Evolutionary conservation across 1,139 yeast species (phyloP).

Genomic region (Saccharomycopsis phalli): DNA sequence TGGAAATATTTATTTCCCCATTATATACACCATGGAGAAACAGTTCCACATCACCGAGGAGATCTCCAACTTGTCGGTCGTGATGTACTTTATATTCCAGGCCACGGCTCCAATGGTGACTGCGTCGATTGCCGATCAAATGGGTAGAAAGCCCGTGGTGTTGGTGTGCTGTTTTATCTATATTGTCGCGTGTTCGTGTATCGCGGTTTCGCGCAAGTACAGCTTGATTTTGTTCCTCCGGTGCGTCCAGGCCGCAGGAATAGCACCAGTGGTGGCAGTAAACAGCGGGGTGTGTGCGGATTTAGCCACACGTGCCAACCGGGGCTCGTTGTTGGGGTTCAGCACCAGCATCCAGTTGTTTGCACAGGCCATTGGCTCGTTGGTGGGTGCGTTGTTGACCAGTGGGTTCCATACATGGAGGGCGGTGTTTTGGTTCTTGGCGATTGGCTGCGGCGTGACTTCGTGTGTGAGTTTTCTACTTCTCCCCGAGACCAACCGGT

Average conservation of each 20-base stretch:
- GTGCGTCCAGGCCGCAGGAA: slow-evolving; percentile 61
- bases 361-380: slow-evolving; percentile 72
- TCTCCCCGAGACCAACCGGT: slow-evolving; percentile 66
- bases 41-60: slow-evolving; percentile 47
- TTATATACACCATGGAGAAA: slow-evolving; percentile 43
- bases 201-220: slow-evolving; percentile 48
- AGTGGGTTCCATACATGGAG: slow-evolving; percentile 60
- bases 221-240: slow-evolving; percentile 48
- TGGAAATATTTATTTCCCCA: slow-evolving; percentile 68
- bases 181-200: slow-evolving; percentile 48
- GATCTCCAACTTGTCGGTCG: slow-evolving; percentile 56
- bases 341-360: slow-evolving; percentile 54
- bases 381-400: slow-evolving; percentile 56
- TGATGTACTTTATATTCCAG: slow-evolving; percentile 62
- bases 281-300: slow-evolving; percentile 64
- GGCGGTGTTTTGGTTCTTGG: slow-evolving; percentile 66
- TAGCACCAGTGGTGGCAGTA: slow-evolving; percentile 62
- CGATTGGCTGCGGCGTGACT: slow-evolving; percentile 46
- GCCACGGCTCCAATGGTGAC: slow-evolving; percentile 60
- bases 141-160: slow-evolving; percentile 63
- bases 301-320: slow-evolving; percentile 45
- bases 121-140: slow-evolving; percentile 56
- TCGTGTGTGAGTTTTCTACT: slow-evolving; percentile 32
- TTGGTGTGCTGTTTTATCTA: slow-evolving; percentile 44
- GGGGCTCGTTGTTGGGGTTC: slow-evolving; percentile 60